These are phyloP conservation scores for Pterocarpus macrocarpus DNA, from an alignment of 306 rosid genomes.

Conservation along the genomic window DNA sequence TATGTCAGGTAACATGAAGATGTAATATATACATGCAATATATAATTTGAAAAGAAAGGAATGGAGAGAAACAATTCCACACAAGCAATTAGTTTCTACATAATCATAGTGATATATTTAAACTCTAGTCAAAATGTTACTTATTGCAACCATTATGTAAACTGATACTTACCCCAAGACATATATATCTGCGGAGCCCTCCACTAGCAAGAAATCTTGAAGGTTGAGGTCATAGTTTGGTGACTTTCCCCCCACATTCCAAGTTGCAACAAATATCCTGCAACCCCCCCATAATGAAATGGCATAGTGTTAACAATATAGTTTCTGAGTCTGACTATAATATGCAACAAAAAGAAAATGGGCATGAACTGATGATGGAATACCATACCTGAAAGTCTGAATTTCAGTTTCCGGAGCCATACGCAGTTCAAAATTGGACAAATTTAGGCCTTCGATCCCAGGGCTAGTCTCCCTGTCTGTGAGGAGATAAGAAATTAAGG, in stretches of 20 bases:
- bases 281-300: conserved; percentile 16
- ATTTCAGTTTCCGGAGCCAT: conserved; percentile 60
- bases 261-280: conserved; percentile 87
- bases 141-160: neutral
- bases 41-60: neutral
- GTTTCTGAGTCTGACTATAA: conserved; percentile 2
- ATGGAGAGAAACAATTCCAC: neutral
- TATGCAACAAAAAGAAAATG: conserved; percentile 5
- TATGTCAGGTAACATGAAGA: conserved; percentile 27
- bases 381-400: conserved; percentile 69
- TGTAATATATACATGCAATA: neutral
- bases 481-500: conserved; percentile 40
- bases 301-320: neutral
- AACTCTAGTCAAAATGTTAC: conserved; percentile 12
- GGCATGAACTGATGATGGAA: conserved; percentile 27
- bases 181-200: conserved; percentile 83
- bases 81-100: neutral
- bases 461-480: conserved; percentile 72
- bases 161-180: conserved; percentile 71
- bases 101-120: conserved; percentile 4
- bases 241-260: conserved; percentile 96
- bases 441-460: conserved; percentile 78
- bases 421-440: conserved; percentile 67
- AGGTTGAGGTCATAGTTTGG: conserved; percentile 81
- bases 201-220: conserved; percentile 87